These are phyloP conservation scores for Cryptococcus floricola DNA, from an alignment of 1,284 basidiomycete species.

Conservation along the genomic window DNA sequence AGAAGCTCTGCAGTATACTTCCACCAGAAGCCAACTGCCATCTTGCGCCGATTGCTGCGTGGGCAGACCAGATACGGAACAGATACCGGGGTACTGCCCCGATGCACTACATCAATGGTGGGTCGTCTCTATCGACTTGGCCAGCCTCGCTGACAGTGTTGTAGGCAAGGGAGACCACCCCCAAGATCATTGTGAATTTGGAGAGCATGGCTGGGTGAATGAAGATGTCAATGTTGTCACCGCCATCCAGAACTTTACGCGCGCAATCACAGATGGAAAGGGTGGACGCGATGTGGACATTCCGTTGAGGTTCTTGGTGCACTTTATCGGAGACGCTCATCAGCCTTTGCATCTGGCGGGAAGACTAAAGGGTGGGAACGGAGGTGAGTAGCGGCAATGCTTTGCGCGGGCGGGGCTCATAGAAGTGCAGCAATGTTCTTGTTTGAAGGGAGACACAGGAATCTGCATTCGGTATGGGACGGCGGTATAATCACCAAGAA, in stretches of 20 bases:
- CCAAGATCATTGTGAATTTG: constrained; percentile 68
- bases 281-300: constrained; percentile 45
- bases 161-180: constrained; percentile 63
- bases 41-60: constrained; percentile 73
- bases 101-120: constrained; percentile 53
- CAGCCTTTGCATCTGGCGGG: constrained; percentile 86
- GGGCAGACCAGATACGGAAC: constrained; percentile 72
- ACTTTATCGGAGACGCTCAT: constrained; percentile 87
- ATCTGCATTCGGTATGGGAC: constrained; percentile 82
- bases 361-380: constrained; percentile 78
- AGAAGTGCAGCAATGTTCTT: constrained; percentile 55
- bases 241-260: constrained; percentile 68
- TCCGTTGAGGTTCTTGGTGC: constrained; percentile 82
- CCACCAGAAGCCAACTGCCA: constrained; percentile 62
- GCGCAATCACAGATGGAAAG: constrained; percentile 37
- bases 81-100: constrained; percentile 46
- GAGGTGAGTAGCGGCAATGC: constrained; percentile 33
- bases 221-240: constrained; percentile 68
- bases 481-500: constrained; percentile 72
- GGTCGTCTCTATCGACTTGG: constrained; percentile 14
- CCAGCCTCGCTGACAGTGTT: neutral
- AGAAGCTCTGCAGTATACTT: constrained; percentile 64
- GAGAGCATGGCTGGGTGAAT: constrained; percentile 68
- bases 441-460: constrained; percentile 59
- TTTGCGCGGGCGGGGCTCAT: neutral